phyloP scores from a whole-genome alignment of 352 stramenopile genomes.

The Phytophthora palmivora region DNA sequence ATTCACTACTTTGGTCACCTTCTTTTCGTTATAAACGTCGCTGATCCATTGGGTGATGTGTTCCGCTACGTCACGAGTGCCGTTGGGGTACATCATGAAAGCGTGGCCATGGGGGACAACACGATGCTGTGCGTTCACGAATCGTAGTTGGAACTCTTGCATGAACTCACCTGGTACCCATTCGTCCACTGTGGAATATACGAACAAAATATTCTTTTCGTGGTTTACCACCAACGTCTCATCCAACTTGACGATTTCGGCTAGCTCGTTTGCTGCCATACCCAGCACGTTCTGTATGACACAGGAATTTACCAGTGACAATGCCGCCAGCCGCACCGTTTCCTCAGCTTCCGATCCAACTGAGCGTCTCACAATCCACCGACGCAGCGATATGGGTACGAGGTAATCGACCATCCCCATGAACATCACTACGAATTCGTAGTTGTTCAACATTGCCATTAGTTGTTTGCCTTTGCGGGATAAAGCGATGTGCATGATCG shows the following conservation, averaged over 20 bases:
- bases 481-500: conserved; percentile 3
- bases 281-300: conserved; percentile 3
- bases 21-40: neutral
- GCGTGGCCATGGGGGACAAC: neutral
- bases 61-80: neutral
- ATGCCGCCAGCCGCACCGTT: neutral
- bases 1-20: conserved; percentile 9
- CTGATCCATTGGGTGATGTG: conserved; percentile 1
- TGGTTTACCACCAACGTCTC: conserved; percentile 1
- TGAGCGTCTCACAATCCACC: neutral
- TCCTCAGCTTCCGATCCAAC: neutral
- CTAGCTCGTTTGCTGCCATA: conserved; percentile 4
- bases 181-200: conserved; percentile 9
- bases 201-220: conserved; percentile 3
- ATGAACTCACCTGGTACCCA: conserved; percentile 9
- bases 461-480: conserved; percentile 3
- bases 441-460: conserved; percentile 1
- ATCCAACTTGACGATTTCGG: neutral
- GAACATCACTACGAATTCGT: conserved; percentile 11
- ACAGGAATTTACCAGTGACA: conserved; percentile 1
- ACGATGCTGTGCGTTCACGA: conserved; percentile 3
- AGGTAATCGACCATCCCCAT: neutral
- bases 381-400: conserved; percentile 5
- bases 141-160: conserved; percentile 4
- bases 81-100: conserved; percentile 1